A percentile compares a stretch with the other conserved stretches of the same genome.
phyloP scores from a whole-genome alignment of 83 land plant genomes.

The Diphasiastrum complanatum region DNA sequence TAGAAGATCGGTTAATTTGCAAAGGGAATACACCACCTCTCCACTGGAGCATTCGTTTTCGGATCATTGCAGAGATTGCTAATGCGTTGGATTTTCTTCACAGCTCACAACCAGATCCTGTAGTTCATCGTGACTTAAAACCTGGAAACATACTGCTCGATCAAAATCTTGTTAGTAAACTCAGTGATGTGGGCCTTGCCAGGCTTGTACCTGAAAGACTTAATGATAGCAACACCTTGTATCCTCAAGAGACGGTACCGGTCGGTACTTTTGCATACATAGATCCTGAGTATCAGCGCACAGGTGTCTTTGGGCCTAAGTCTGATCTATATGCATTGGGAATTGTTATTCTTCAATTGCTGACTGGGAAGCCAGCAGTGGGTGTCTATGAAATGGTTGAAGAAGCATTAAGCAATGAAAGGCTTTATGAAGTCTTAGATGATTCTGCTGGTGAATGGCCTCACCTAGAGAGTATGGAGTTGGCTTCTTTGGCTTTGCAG shows the following conservation, averaged over 20 bases:
- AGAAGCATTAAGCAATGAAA: conserved; percentile 31
- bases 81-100: neutral
- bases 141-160: conserved; percentile 63
- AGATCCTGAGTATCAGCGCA: conserved; percentile 59
- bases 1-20: neutral
- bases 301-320: conserved; percentile 41
- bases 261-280: conserved; percentile 64
- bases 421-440: conserved; percentile 38
- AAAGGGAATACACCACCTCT: neutral
- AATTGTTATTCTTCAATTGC: conserved; percentile 51
- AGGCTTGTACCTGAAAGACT: conserved; percentile 25
- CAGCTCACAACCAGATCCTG: neutral
- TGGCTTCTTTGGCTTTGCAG: conserved; percentile 39
- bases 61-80: neutral
- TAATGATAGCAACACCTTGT: conserved; percentile 17
- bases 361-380: conserved; percentile 50
- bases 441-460: conserved; percentile 60
- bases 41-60: neutral
- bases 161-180: conserved; percentile 48
- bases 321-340: conserved; percentile 65
- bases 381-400: conserved; percentile 43
- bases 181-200: conserved; percentile 62
- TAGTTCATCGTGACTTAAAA: conserved; percentile 52
- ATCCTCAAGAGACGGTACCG: conserved; percentile 37
- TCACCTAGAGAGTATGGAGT: conserved; percentile 33